These are phyloP conservation scores for Hawksworthiomyces lignivorus DNA, from an alignment of 2,329 filamentous ascomycete species.

Conservation along the genomic window DNA sequence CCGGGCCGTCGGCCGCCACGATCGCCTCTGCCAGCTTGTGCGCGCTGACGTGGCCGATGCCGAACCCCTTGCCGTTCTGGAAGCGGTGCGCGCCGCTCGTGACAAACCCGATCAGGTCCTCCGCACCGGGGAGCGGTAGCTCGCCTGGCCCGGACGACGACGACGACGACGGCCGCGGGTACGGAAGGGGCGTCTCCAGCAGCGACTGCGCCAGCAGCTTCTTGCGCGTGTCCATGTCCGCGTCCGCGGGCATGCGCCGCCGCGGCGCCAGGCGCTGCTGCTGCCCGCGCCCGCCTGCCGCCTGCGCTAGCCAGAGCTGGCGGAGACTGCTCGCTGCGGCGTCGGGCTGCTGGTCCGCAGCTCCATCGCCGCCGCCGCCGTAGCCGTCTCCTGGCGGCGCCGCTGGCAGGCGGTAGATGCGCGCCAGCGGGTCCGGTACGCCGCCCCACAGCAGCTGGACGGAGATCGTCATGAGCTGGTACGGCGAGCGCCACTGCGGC, in stretches of 20 bases:
- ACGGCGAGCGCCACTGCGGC: constrained; percentile 13
- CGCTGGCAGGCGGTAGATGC: constrained; percentile 78
- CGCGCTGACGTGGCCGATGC: constrained; percentile 56
- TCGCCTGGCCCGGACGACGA: constrained; percentile 38
- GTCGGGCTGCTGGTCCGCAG: too few relatives aligned
- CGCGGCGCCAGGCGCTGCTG: constrained; percentile 12
- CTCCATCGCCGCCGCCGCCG: constrained; percentile 25
- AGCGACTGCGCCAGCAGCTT: constrained; percentile 42
- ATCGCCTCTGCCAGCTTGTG: constrained; percentile 44
- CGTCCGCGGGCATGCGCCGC: constrained; percentile 17
- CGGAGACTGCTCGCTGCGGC: constrained; percentile 49
- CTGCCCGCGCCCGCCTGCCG: background rate
- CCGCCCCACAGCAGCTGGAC: constrained; percentile 65
- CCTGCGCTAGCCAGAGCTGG: constrained; percentile 61
- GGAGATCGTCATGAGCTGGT: constrained; percentile 49
- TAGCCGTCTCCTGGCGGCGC: constrained; percentile 7
- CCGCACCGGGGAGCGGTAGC: constrained; percentile 61
- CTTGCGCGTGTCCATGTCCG: constrained; percentile 31
- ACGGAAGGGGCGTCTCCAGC: constrained; percentile 29
- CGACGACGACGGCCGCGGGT: constrained; percentile 29
- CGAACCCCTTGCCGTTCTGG: constrained; percentile 65
- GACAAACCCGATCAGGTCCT: constrained; percentile 82
- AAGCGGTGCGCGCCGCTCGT: constrained; percentile 81
- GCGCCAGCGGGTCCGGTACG: constrained; percentile 60
- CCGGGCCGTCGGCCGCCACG: constrained; percentile 12